Evolutionary conservation across 1,284 basidiomycete species (phyloP), one percentile per base, ranked within the genome.

Genomic region (Leccinum fuscescens): DNA sequence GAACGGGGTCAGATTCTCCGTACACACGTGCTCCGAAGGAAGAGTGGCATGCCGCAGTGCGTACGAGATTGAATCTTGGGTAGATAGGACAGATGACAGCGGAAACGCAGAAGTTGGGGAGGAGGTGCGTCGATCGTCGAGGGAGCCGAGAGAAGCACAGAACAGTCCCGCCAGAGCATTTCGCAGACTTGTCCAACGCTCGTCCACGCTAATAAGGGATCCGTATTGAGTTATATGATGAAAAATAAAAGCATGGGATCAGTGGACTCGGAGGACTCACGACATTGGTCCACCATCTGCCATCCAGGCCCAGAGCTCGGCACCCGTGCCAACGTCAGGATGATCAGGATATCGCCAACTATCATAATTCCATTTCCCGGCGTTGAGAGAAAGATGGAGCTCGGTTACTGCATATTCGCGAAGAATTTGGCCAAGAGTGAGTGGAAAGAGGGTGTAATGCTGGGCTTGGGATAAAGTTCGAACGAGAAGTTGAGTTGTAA

Each of bases 1-100:
- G 76, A 98, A 96, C 0, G 97, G 96, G 0, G 96, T 96, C 6
- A 99, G 78, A 73, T 98, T 98, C 72, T 99, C 97, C 2, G 96
- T 99, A 72, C 96, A 99, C 15, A 97, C 90, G 64, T 89, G 82
- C 69, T 94, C 91, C 6, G 86, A 92, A 4, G 91, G 90, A 9
- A 92, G 82, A 17, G 86, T 85, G 0, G 89, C 92, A 66, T 94
- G 90, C 53, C 88, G 85, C 33, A 92, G 78, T 56, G 80, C 76
- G 64, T 90, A 72, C 22, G 65, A 60, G 42, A 58, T 35, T 6
- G 62, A 48, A 14, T 55, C 24, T 12, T 46, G 39, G 5, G 42
- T n/a, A 27, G 58, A 52, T 1, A 52, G 56, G 1, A 49, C 27
- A 6, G 63, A 69, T 1, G 68, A 69, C 2, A 69, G 31, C 6